These are phyloP conservation scores for Aspergillus bertholletiae DNA, from an alignment of 495 filamentous ascomycete genomes.

Conservation along the genomic window DNA sequence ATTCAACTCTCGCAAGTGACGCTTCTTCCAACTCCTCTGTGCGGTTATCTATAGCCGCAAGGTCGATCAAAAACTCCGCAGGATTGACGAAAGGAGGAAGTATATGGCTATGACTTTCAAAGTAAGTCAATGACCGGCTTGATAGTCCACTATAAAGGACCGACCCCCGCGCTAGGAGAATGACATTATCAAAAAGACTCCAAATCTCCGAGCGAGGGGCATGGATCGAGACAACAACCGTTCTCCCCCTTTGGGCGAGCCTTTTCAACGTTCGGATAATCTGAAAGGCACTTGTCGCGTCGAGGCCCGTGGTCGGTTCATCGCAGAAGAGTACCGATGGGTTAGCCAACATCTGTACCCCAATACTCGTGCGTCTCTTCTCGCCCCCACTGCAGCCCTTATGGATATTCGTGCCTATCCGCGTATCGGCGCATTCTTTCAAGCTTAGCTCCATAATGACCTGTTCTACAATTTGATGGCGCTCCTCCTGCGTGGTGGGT, in stretches of 20 bases:
- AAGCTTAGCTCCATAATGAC: slow-evolving; percentile 70
- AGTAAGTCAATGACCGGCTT: slow-evolving; percentile 51
- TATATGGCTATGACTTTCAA: slow-evolving; percentile 49
- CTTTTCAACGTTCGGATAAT: slow-evolving; percentile 64
- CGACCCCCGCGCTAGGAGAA: slow-evolving; percentile 59
- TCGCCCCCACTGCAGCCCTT: slow-evolving; percentile 75
- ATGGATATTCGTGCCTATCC: slow-evolving; percentile 35
- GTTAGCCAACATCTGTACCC: slow-evolving; percentile 71
- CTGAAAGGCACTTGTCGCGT: slow-evolving; percentile 73
- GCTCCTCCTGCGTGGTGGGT: slow-evolving; percentile 53
- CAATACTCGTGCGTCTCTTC: slow-evolving; percentile 69
- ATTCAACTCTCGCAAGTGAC: slow-evolving; percentile 52
- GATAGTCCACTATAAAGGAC: slow-evolving; percentile 58
- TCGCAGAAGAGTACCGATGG: slow-evolving; percentile 72
- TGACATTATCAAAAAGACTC: slow-evolving; percentile 65
- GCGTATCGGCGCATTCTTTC: slow-evolving; percentile 70
- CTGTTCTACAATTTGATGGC: slow-evolving; percentile 60
- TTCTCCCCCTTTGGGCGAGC: slow-evolving; percentile 62
- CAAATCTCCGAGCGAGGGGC: slow-evolving; percentile 74
- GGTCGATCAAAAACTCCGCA: slow-evolving; percentile 68
- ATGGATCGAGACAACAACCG: slow-evolving; percentile 69
- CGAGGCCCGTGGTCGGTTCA: slow-evolving; percentile 72
- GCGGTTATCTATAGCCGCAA: slow-evolving; percentile 67
- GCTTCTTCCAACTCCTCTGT: slow-evolving; percentile 55
- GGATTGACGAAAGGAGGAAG: slow-evolving; percentile 63